Evolutionary conservation across 352 stramenopile species (phyloP), one percentile per base, ranked within the genome.

Genomic region (Phytophthora ohioensis): DNA sequence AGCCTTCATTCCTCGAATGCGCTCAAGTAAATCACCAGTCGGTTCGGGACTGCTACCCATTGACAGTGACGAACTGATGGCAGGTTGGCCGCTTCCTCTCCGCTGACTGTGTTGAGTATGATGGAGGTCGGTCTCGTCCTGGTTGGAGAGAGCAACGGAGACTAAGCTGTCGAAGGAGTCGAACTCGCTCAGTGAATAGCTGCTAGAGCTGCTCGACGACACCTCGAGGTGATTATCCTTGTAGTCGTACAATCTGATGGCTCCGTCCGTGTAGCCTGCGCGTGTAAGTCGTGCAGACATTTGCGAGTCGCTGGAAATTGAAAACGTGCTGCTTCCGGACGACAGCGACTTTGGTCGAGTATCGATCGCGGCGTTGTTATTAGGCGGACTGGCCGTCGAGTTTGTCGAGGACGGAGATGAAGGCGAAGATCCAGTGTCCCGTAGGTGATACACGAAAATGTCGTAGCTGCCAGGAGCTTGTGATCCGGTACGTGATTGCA

Each of bases 171-270:
- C 80, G 31, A 85, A 83, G n/a, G 72, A 74, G 58, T 90, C 83
- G n/a, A 82, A 70, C 39, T 89, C 80, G 53, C 80, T 91, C 57
- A 89, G 75, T 27, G 84, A 90, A 57, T 83, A 84, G 48, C 73
- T 79, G 41, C 81, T 91, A 32, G 78, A 90, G 48, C 72, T 85
- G 45, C 58, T 48, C 6, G 69, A 73, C 8, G 80, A 90, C 34
- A 42, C 46, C 6, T 71, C 54, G 10, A 56, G 12, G 32, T 57
- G 43, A 13, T 53, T 3, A 9, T 48, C 30, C n/a, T 65, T 56
- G 36, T 58, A 67, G n/a, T 66, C 66, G 36, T 74, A 78, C 35
- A 78, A 47, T 35, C 56, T 31, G 34, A 67, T 68, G 13, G 58
- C 53, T 55, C 56, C 64, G 5, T 42, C 64, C 35, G 51, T 41